Evolutionary conservation across 2,329 filamentous ascomycete species (phyloP).

Genomic region (Tympanopsis confertula): DNA sequence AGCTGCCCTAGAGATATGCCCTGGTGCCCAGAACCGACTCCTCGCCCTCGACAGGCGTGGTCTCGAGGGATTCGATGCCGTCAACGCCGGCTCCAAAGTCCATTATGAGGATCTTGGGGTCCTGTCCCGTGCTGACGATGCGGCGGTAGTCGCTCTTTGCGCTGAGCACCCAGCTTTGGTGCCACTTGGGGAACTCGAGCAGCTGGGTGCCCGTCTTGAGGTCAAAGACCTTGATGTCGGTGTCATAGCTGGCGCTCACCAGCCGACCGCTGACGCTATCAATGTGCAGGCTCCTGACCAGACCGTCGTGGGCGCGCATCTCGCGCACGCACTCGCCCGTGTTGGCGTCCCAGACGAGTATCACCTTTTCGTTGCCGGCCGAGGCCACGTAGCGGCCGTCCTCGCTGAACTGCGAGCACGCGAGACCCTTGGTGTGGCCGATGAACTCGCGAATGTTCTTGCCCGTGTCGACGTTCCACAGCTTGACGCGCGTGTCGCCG

Average conservation of each 20-base stretch:
- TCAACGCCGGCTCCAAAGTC: constrained; percentile 66
- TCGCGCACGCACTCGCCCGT: constrained; percentile 74
- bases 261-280: constrained; percentile 78
- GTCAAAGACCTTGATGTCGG: constrained; percentile 89
- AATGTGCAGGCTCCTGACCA: constrained; percentile 83
- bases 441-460: constrained; percentile 81
- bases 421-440: constrained; percentile 83
- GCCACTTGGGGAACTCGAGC: constrained; percentile 86
- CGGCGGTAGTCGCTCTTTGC: constrained; percentile 92
- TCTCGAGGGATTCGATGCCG: constrained; percentile 48
- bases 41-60: too few relatives aligned
- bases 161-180: constrained; percentile 89
- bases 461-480: constrained; percentile 89
- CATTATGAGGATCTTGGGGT: constrained; percentile 82
- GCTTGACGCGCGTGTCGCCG: constrained; percentile 82
- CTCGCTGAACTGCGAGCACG: constrained; percentile 90
- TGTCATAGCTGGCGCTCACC: constrained; percentile 87
- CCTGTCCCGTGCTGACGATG: constrained; percentile 89
- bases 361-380: constrained; percentile 88
- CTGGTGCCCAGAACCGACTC: too few relatives aligned
- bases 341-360: constrained; percentile 90
- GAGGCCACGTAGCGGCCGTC: constrained; percentile 89
- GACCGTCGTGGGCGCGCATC: constrained; percentile 70
- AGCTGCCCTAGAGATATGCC: too few relatives aligned
- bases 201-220: constrained; percentile 68